Evolutionary conservation across 2,329 filamentous ascomycete genomes (phyloP).

Genomic region (Exutisphaerella laricina): DNA sequence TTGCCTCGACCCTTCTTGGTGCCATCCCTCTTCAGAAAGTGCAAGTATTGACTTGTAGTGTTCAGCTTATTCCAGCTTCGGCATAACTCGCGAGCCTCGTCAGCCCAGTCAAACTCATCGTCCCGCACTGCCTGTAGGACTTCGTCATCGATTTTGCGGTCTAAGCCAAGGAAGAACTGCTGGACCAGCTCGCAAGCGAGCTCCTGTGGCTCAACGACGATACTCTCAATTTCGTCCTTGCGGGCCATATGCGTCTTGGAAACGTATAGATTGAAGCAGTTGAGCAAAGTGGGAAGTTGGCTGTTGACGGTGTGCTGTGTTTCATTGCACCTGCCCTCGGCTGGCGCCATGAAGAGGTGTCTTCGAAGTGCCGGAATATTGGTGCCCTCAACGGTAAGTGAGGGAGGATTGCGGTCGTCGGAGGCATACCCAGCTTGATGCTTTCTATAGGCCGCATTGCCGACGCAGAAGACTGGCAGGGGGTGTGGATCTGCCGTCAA

Average conservation of each 20-base stretch:
- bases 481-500: constrained; percentile 6
- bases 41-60: not conserved
- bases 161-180: not conserved
- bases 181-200: not conserved
- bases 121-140: not conserved
- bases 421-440: constrained; percentile 11
- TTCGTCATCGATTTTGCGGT: not conserved
- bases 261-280: constrained; percentile 8
- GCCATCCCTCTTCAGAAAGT: constrained; percentile 5
- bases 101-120: constrained; percentile 2
- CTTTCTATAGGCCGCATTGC: constrained; percentile 16
- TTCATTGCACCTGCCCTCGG: constrained; percentile 15
- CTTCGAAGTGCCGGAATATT: constrained; percentile 10
- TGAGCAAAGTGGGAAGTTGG: constrained; percentile 7
- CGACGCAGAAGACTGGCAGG: constrained; percentile 12
- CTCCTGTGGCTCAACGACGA: constrained; percentile 1
- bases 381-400: constrained; percentile 15
- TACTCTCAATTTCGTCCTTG: constrained; percentile 9
- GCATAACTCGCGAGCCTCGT: not conserved
- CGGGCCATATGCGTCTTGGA: constrained; percentile 7
- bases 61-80: constrained; percentile 1
- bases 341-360: constrained; percentile 7
- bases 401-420: constrained; percentile 7
- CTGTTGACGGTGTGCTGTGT: constrained; percentile 5
- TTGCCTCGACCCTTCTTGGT: constrained; percentile 2